Evolutionary conservation across 1,139 yeast species (phyloP), one percentile per base, ranked within the genome.

Genomic region (Candida pseudoviswanathii): DNA sequence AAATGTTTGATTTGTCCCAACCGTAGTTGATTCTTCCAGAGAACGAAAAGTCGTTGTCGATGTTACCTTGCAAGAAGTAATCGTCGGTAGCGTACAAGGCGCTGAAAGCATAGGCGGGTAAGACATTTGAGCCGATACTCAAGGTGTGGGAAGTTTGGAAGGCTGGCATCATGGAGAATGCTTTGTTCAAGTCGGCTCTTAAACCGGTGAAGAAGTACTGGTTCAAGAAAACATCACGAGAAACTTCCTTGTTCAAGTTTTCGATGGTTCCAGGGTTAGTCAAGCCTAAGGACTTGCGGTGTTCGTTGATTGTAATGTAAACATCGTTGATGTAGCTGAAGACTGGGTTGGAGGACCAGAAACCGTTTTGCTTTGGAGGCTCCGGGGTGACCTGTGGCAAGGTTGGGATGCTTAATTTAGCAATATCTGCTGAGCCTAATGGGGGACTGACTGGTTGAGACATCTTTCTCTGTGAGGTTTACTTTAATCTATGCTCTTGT

Each of bases 131-230:
- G 41, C 99, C 99, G 60, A 89, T 76, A 46, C 96, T 81, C 67
- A 95, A 88, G 51, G 97, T 87, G 70, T 95, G 99, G 54, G 97
- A 88, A 53, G 96, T 89, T 78, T 95, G 99, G 86, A 95, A 94
- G 52, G 92, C 96, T 52, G 99, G 98, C 69, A 86, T 84, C 81
- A 92, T 81, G 58, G 89, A 77, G 66, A 95, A 90, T 26, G 94
- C 91, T 80, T 94, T 94, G 76, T 90, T 89, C 63, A 94, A 82
- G 69, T 94, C 99, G 51, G 99, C 99, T 70, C 97, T 87, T 64
- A 95, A 81, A 53, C 99, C 99, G 44, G 96, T 88, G 81, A 94
- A 94, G 71, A 86, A 86, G 75, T 89, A 89, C 67, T 91, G 96
- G 67, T 81, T 84, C 65, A 91, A 81, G 67, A 94, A 90, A 37